Conservation (phyloP, 495 filamentous ascomycete genomes). For the Neurospora intermedia region DNA sequence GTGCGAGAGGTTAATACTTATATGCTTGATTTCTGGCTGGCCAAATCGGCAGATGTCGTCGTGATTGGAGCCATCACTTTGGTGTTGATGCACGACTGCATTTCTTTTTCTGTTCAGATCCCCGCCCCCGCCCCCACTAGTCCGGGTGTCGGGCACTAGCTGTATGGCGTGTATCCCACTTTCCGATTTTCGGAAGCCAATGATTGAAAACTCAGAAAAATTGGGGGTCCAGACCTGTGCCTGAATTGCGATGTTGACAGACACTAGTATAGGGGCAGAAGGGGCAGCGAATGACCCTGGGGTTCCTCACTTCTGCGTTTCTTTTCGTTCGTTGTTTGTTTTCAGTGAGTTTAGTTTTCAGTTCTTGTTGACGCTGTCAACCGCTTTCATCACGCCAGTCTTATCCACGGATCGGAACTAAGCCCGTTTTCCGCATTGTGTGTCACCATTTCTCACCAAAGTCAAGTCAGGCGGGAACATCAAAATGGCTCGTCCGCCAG, state of each 20-base stretch:
- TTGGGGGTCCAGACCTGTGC: too few relatives aligned
- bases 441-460: background rate
- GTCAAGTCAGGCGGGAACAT: too few relatives aligned
- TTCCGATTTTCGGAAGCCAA: background rate
- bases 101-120: background rate
- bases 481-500: too few relatives aligned
- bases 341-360: background rate
- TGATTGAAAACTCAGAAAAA: background rate
- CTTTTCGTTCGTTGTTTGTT: background rate
- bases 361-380: background rate
- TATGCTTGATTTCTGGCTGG: background rate
- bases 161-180: background rate
- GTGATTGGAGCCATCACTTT: background rate
- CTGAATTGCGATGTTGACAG: too few relatives aligned
- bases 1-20: background rate
- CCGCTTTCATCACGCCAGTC: background rate
- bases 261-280: too few relatives aligned
- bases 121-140: background rate
- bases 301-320: too few relatives aligned
- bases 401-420: background rate
- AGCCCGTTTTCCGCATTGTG: background rate
- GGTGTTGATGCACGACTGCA: background rate
- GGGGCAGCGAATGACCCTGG: too few relatives aligned
- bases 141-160: too few relatives aligned
- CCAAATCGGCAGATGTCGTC: background rate